Evolutionary conservation across 129 eudicot genomes (phyloP).

Genomic region (Heracleum sosnowskyi): DNA sequence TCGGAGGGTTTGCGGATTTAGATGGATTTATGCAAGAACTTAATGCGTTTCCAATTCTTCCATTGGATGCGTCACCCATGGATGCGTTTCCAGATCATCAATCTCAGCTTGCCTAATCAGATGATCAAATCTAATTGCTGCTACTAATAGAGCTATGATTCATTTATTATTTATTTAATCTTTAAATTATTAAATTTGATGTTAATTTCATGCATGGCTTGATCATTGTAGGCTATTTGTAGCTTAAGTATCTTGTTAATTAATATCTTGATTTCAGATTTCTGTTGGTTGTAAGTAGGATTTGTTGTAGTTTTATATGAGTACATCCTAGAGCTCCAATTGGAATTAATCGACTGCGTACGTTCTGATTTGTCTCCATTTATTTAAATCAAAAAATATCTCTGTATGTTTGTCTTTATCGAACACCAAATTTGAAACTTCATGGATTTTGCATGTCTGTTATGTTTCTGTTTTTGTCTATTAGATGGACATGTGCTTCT

Average conservation of each 20-base stretch:
- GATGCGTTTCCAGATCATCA: conserved; percentile 40
- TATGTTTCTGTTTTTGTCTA: not conserved
- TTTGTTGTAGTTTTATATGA: not conserved
- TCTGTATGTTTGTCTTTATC: not conserved
- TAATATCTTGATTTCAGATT: not conserved
- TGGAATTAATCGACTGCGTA: not conserved
- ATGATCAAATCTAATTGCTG: conserved; percentile 3
- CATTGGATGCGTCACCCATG: conserved; percentile 43
- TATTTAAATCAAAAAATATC: not conserved
- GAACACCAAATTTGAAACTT: not conserved
- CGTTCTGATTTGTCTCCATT: not conserved
- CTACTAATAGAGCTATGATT: not conserved
- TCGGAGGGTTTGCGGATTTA: conserved; percentile 63
- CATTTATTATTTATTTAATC: conserved; percentile 14
- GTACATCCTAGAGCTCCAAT: not conserved
- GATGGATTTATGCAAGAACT: conserved; percentile 84
- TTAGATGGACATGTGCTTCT: not conserved
- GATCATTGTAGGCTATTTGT: not conserved
- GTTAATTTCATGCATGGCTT: not conserved
- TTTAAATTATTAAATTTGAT: not conserved
- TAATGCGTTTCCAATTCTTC: conserved; percentile 40
- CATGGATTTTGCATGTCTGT: conserved; percentile 1
- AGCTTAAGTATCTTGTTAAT: not conserved
- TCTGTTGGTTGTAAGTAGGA: not conserved
- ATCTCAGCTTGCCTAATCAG: conserved; percentile 24